Base-by-base conservation (phyloP, 2,329 filamentous ascomycete species). In the Colletotrichum sp. region DNA sequence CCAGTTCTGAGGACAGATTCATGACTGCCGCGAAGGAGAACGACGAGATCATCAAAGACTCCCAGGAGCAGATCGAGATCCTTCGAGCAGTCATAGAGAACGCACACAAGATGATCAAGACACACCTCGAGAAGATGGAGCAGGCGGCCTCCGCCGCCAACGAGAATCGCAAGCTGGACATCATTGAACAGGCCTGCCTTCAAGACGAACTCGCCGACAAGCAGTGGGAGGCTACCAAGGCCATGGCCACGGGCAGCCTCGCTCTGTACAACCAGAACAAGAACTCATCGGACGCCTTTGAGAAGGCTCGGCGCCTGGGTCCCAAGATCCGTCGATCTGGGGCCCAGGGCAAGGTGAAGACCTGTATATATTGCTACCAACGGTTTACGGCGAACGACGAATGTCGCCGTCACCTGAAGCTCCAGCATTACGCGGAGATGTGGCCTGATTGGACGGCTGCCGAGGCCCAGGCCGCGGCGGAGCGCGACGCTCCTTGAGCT, bases 31-130 rank as follows among this genome's bases (percentile, higher is more conserved):
- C 43, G 1, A 21, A 1, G 10, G 12, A 48, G 3, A 12, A 21
- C 1, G 43, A 48, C 43, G 1, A 21, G 43, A 8, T 21, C 10
- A 4, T 48, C n/a, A 1, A 21, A 2, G 0, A 8, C 10, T 48
- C n/a, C 0, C n/a, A 48, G 1, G 43, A 48, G 6, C 43, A 48
- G 43, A 48, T 48, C 10, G 6, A 48, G 2, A 21, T 48, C 10
- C 43, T 48, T 1, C 43, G n/a, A 1, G 43, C 43, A 1, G 43
- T n/a, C 3, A 21, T 21, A 0, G 43, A 48, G 1, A 13, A 48
- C 3, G 43, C 1, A 12, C n/a, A 6, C 0, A 48, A 48, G 2
- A n/a, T 48, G 18, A 48, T 48, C 10, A 48, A 48, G 43, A 0
- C 0, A 12, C 43, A 48, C n/a, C 10, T 12, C 43, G 43, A 48